Evolutionary conservation across 768 basidiomycete species (phyloP), one percentile per base, ranked within the genome.

Genomic region (Sarcomyxa edulis): DNA sequence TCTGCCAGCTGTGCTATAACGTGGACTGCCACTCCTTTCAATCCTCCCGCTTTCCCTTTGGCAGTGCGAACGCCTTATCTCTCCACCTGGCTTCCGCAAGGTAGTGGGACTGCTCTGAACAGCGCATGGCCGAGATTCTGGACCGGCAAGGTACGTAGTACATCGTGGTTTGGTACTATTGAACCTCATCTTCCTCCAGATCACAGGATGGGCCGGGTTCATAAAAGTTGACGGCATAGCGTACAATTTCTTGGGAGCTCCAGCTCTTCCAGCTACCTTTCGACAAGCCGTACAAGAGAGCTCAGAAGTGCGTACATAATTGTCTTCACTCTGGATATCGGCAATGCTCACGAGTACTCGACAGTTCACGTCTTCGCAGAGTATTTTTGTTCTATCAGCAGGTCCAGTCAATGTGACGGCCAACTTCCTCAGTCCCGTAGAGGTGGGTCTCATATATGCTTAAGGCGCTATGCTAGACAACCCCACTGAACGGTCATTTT

Each of bases 321-420:
- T n/a, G n/a, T n/a, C n/a, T n/a, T n/a, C n/a, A n/a, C n/a, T n/a
- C n/a, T n/a, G n/a, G n/a, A n/a, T n/a, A n/a, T n/a, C n/a, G n/a
- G n/a, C n/a, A n/a, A n/a, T n/a, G n/a, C n/a, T n/a, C n/a, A n/a
- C n/a, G n/a, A n/a, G n/a, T n/a, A n/a, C n/a, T 10, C 22, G n/a
- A n/a, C n/a, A 83, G 82, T 84, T 83, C 49, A 84, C 83, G 3
- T 66, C 80, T 2, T 82, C 80, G 0, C 79, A 81, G 51, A 80
- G 76, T 46, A 69, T 66, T 25, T 85, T 84, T 45, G 68, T 72
- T 3, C 52, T 84, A 35, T 69, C 68, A 2, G 79, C 84, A 3
- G 84, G 82, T 4, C 72, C 76, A 2, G 62, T 85, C 11, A 76
- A 81, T 45, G 44, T 84, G 25, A 76, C 75, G 9, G 69, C 75